A percentile compares a stretch with the other conserved stretches of the same genome.
phyloP scores from a whole-genome alignment of 169 alveolate genomes.

The Theileria orientalis region DNA sequence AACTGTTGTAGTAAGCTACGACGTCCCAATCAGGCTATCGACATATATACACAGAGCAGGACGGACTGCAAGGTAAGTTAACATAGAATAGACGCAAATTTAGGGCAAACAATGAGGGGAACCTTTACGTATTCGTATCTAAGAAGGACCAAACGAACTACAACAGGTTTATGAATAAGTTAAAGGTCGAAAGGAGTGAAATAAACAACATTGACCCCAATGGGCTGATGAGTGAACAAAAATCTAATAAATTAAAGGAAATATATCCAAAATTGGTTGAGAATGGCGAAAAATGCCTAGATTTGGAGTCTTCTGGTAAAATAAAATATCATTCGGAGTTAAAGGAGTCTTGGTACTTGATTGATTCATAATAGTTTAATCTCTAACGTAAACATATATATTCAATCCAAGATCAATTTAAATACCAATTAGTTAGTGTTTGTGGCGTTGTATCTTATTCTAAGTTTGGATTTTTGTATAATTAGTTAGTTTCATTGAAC shows the following conservation, averaged over 20 bases:
- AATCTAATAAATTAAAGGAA: neutral
- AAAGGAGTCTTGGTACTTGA: no score
- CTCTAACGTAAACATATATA: no score
- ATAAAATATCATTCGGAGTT: neutral
- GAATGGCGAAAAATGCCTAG: constrained; percentile 25
- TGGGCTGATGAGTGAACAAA: neutral
- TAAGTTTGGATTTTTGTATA: no score
- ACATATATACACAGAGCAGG: constrained; percentile 94
- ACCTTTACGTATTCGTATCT: constrained; percentile 18
- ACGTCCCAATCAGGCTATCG: constrained; percentile 92
- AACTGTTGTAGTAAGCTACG: constrained; percentile 92
- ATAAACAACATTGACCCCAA: neutral
- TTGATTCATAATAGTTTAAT: no score
- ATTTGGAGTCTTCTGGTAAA: constrained; percentile 29
- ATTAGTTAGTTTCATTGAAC: no score
- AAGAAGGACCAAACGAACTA: constrained; percentile 14
- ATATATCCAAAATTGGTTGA: neutral
- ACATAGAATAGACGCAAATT: no score
- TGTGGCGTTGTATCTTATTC: no score
- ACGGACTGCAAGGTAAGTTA: constrained; percentile 93
- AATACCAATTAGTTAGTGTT: no score
- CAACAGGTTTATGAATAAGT: constrained; percentile 2
- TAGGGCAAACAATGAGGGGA: constrained; percentile 39
- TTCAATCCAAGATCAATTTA: no score
- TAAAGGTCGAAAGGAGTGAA: neutral